Evolutionary conservation across 139 green algal genomes (phyloP).

Genomic region (Chlamydomonas applanata): DNA sequence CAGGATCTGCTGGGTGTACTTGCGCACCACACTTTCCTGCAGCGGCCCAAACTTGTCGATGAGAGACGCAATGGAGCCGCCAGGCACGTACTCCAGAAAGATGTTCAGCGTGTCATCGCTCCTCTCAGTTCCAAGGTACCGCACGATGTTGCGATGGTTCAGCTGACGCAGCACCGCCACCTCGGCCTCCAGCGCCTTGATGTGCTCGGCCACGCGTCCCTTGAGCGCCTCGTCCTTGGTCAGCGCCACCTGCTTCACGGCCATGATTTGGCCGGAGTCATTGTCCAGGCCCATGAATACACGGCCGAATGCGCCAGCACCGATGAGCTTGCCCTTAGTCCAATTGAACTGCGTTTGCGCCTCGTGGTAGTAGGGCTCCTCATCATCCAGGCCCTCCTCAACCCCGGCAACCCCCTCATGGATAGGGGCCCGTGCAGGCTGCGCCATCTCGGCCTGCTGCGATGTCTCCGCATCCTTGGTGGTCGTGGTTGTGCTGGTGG

Average conservation of each 20-base stretch:
- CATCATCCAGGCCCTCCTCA: not conserved
- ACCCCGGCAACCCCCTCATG: too few relatives aligned
- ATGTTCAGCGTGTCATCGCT: conserved; percentile 84
- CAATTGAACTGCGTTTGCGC: conserved; percentile 53
- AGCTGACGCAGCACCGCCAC: conserved; percentile 79
- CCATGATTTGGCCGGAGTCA: conserved; percentile 89
- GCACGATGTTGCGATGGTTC: conserved; percentile 91
- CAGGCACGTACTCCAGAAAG: conserved; percentile 95
- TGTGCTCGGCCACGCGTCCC: conserved; percentile 61
- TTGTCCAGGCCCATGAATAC: conserved; percentile 84
- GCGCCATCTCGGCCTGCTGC: not conserved
- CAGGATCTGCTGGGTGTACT: conserved; percentile 81
- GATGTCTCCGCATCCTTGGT: not conserved
- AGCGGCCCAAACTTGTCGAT: conserved; percentile 84
- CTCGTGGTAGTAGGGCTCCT: not conserved
- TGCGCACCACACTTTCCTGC: conserved; percentile 63
- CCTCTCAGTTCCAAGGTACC: conserved; percentile 88
- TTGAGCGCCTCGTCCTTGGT: conserved; percentile 47
- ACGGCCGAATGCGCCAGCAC: conserved; percentile 86
- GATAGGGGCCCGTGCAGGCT: not conserved
- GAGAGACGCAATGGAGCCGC: conserved; percentile 87
- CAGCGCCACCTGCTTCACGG: conserved; percentile 90
- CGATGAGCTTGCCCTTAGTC: conserved; percentile 86
- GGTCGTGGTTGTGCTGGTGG: not conserved
- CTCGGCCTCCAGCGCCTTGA: conserved; percentile 81